Evolutionary conservation across 176 grass and related monocot genomes (phyloP).

Genomic region (Cenchrus fungigraminus): DNA sequence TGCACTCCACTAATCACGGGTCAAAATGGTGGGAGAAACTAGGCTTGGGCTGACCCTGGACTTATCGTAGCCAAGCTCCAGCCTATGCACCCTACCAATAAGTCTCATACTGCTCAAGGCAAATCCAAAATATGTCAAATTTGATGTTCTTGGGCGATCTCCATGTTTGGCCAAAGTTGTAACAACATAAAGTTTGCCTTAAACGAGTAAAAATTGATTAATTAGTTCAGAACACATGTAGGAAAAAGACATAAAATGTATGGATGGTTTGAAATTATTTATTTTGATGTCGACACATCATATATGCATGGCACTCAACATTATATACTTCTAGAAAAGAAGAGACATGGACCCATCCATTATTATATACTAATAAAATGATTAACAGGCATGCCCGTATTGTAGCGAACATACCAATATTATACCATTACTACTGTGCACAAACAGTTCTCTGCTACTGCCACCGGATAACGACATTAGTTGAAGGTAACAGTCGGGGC

Average conservation of each 20-base stretch:
- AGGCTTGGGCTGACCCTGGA: too few species aligned
- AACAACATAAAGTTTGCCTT: too few species aligned
- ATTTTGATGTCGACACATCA: background rate
- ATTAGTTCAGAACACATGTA: background rate
- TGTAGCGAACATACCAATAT: constrained; percentile 23
- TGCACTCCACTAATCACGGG: too few species aligned
- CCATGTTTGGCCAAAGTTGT: too few species aligned
- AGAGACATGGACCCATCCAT: background rate
- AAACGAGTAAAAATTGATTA: too few species aligned
- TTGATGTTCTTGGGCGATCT: too few species aligned
- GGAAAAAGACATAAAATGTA: background rate
- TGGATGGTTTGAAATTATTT: background rate
- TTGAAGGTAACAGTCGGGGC: background rate
- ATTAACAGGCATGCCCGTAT: background rate
- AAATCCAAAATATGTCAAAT: too few species aligned
- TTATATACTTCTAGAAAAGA: background rate
- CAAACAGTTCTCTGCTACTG: background rate
- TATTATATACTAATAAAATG: too few species aligned
- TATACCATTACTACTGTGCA: background rate
- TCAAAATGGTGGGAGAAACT: too few species aligned
- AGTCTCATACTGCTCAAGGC: too few species aligned
- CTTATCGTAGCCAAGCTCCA: too few species aligned
- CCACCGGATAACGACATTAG: background rate
- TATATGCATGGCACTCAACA: background rate
- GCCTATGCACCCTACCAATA: too few species aligned